A percentile compares a stretch with the other conserved stretches of the same genome.
Conservation (phyloP, 495 filamentous ascomycete species). For the Endocarpon pusillum region DNA sequence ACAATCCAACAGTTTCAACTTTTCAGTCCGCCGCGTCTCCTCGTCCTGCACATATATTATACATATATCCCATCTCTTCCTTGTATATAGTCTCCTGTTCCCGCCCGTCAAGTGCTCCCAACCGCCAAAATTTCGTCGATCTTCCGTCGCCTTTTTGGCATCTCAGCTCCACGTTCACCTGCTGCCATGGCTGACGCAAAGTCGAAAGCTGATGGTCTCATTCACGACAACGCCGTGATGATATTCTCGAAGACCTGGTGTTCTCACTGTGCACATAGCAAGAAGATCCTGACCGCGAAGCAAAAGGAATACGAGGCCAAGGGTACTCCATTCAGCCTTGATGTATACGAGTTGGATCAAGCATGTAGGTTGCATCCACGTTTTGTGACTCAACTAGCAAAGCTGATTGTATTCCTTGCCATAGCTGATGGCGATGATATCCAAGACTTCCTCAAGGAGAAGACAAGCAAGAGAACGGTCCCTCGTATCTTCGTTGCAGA, state of each 20-base stretch:
- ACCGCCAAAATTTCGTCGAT: slow-evolving; percentile 53
- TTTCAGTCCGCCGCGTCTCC: too few species aligned
- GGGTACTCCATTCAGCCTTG: too few species aligned
- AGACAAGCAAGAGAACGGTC: slow-evolving; percentile 70
- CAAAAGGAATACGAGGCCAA: slow-evolving; percentile 58
- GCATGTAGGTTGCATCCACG: slow-evolving; percentile 36
- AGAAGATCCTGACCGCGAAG: slow-evolving; percentile 47
- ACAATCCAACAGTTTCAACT: too few species aligned
- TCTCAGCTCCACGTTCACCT: slow-evolving; percentile 27
- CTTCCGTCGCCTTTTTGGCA: slow-evolving; percentile 59
- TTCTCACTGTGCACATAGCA: slow-evolving; percentile 79
- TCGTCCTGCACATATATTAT: too few species aligned
- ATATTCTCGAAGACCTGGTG: slow-evolving; percentile 96
- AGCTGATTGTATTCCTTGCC: neutral
- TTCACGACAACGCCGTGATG: slow-evolving; percentile 83
- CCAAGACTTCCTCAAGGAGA: slow-evolving; percentile 65
- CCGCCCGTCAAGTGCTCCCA: too few species aligned
- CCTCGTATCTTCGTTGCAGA: slow-evolving; percentile 88
- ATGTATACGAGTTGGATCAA: slow-evolving; percentile 88
- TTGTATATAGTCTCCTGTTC: too few species aligned
- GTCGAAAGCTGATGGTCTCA: slow-evolving; percentile 68
- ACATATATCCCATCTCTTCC: too few species aligned
- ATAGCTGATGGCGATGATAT: slow-evolving; percentile 64
- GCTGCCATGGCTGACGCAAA: slow-evolving; percentile 70
- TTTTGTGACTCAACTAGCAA: slow-evolving; percentile 1